phyloP scores from a whole-genome alignment of 2,329 filamentous ascomycete species.

The Diaporthe nobilis region DNA sequence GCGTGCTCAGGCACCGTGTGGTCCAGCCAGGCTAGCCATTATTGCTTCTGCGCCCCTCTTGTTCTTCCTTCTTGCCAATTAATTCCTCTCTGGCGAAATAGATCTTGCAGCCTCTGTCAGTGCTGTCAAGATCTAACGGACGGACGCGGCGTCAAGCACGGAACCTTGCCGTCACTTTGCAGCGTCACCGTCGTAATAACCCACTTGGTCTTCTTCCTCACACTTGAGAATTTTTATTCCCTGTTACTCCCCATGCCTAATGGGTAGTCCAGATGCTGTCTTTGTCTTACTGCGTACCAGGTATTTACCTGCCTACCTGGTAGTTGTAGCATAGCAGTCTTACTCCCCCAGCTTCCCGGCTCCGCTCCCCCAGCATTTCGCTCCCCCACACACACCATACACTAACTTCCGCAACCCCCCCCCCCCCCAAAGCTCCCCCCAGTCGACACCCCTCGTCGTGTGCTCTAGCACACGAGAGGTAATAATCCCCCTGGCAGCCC shows the following conservation, averaged over 20 bases:
- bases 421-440: neutral
- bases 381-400: constrained; percentile 18
- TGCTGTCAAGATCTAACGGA: constrained; percentile 23
- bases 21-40: neutral
- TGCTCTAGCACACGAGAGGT: constrained; percentile 27
- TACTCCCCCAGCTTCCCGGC: constrained; percentile 2
- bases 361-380: constrained; percentile 16
- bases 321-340: neutral
- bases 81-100: constrained; percentile 15
- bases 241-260: neutral
- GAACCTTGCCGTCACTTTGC: neutral
- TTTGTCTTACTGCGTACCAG: neutral
- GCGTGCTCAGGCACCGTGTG: constrained; percentile 23
- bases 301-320: neutral
- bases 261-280: neutral
- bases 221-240: neutral
- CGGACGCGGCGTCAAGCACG: neutral
- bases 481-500: constrained; percentile 33
- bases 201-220: neutral
- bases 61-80: constrained; percentile 3
- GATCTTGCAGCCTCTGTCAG: constrained; percentile 26
- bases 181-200: neutral
- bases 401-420: neutral
- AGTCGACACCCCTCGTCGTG: constrained; percentile 19
- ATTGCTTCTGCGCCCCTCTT: neutral